phyloP scores from a whole-genome alignment of 1,284 basidiomycete genomes.

The Trichosporon coremiiforme region DNA sequence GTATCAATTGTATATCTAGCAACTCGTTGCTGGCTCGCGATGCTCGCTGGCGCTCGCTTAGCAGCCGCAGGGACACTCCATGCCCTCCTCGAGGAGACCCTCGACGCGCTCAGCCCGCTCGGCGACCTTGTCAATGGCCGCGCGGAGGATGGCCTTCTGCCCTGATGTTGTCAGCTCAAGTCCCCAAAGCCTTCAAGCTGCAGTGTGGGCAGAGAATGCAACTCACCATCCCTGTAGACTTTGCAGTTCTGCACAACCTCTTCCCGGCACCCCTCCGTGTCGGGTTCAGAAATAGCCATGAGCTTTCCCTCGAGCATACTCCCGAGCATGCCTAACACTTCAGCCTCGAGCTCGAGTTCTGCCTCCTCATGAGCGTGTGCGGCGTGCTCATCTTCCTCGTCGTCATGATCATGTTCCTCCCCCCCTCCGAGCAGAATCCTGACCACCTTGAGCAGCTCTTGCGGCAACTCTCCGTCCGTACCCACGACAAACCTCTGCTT shows the following conservation, averaged over 20 bases:
- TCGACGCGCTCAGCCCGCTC: conserved; percentile 46
- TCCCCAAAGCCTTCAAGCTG: too few relatives aligned
- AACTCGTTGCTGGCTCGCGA: neutral
- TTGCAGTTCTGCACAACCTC: conserved; percentile 41
- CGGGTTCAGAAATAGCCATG: conserved; percentile 58
- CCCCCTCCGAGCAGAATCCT: conserved; percentile 32
- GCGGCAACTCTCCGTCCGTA: conserved; percentile 61
- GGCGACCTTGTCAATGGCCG: conserved; percentile 37
- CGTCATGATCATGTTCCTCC: conserved; percentile 49
- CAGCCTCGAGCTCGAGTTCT: conserved; percentile 65
- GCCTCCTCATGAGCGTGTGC: conserved; percentile 59
- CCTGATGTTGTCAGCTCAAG: conserved; percentile 30
- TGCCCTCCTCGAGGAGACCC: conserved; percentile 41
- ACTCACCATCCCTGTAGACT: conserved; percentile 44
- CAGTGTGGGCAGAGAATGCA: too few relatives aligned
- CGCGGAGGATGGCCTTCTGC: conserved; percentile 41
- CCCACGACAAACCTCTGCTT: conserved; percentile 66
- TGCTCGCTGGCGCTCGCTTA: too few relatives aligned
- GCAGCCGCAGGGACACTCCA: conserved; percentile 46
- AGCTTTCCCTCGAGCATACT: conserved; percentile 67
- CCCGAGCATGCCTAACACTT: conserved; percentile 61
- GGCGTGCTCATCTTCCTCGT: conserved; percentile 54
- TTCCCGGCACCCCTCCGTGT: conserved; percentile 37
- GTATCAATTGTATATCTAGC: conserved; percentile 3
- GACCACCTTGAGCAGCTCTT: conserved; percentile 65